phyloP scores from a whole-genome alignment of 164 flowering plant species.

The Pachysandra terminalis region DNA sequence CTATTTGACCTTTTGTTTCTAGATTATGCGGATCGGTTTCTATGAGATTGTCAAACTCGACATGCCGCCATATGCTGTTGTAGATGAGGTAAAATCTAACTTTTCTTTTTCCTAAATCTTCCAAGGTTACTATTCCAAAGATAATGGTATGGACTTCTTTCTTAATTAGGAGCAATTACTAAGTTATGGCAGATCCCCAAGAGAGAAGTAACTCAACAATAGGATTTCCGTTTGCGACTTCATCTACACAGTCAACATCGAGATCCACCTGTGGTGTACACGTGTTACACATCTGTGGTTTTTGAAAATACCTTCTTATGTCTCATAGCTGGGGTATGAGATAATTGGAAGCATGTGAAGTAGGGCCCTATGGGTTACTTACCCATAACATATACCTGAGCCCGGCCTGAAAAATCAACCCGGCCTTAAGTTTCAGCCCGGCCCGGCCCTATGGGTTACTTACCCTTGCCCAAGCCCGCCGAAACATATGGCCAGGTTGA shows the following conservation, averaged over 20 bases:
- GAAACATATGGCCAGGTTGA: too few species aligned
- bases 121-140: neutral
- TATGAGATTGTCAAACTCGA: slow-evolving; percentile 91
- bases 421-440: too few species aligned
- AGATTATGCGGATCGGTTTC: slow-evolving; percentile 92
- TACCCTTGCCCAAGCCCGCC: too few species aligned
- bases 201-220: neutral
- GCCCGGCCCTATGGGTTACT: too few species aligned
- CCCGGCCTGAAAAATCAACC: too few species aligned
- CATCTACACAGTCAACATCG: neutral
- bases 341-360: too few species aligned
- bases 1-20: slow-evolving; percentile 9
- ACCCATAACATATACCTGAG: too few species aligned
- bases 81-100: slow-evolving; percentile 68
- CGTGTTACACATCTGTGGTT: neutral
- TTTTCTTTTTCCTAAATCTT: neutral
- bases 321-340: neutral
- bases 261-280: neutral
- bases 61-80: slow-evolving; percentile 94
- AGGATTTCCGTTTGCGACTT: neutral
- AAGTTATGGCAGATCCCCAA: neutral
- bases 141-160: neutral
- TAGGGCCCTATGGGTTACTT: too few species aligned
- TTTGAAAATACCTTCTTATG: neutral
- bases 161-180: neutral